Evolutionary conservation across 768 basidiomycete species (phyloP).

Genomic region (Vararia minispora): DNA sequence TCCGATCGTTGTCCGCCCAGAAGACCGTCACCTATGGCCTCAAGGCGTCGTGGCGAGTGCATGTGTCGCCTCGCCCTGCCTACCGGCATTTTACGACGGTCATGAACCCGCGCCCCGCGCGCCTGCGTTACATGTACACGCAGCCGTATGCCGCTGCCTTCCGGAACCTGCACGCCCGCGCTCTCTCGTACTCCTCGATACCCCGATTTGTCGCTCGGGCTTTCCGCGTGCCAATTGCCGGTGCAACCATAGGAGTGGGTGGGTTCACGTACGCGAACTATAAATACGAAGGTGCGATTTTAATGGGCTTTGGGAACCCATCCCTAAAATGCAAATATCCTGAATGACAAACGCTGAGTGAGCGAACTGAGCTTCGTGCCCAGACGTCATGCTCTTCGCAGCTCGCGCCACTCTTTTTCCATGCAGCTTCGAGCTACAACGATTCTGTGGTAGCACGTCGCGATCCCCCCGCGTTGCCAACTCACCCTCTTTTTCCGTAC

Average conservation of each 20-base stretch:
- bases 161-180: constrained; percentile 61
- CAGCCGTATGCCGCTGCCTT: constrained; percentile 31
- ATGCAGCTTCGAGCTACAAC: too few relatives aligned
- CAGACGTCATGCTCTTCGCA: too few relatives aligned
- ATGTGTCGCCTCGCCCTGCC: constrained; percentile 27
- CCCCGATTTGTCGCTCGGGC: constrained; percentile 84
- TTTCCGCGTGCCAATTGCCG: constrained; percentile 81
- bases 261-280: constrained; percentile 92
- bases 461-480: too few relatives aligned
- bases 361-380: too few relatives aligned
- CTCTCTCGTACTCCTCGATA: constrained; percentile 78
- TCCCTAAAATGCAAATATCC: too few relatives aligned
- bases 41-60: constrained; percentile 27
- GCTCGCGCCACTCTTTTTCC: too few relatives aligned
- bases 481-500: not conserved
- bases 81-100: constrained; percentile 51
- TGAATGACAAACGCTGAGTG: too few relatives aligned
- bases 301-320: constrained; percentile 5
- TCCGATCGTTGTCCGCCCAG: constrained; percentile 21
- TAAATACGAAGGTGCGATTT: constrained; percentile 90
- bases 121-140: constrained; percentile 38
- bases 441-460: too few relatives aligned
- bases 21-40: constrained; percentile 47
- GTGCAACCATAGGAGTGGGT: constrained; percentile 82
- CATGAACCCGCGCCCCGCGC: constrained; percentile 33